Evolutionary conservation across 495 filamentous ascomycete genomes (phyloP).

Genomic region (Xylaria cubensis): DNA sequence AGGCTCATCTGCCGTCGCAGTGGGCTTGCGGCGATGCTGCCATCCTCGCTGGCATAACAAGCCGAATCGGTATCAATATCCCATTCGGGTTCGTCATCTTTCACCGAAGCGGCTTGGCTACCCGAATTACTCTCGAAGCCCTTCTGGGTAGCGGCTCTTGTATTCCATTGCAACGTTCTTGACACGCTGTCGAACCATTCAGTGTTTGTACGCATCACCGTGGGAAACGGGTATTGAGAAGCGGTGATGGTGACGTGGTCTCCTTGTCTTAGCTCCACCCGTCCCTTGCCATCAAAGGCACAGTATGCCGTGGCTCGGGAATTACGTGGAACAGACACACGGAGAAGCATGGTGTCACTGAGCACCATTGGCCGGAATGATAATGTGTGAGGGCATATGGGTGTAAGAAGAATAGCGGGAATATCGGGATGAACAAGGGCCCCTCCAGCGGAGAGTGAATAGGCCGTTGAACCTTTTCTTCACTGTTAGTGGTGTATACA

Average conservation of each 20-base stretch:
- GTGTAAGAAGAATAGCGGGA: conserved; percentile 94
- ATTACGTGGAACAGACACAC: conserved; percentile 80
- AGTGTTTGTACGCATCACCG: conserved; percentile 76
- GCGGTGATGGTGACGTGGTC: conserved; percentile 95
- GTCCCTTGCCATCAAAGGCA: conserved; percentile 94
- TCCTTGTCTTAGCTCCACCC: conserved; percentile 87
- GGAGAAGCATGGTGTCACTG: conserved; percentile 89
- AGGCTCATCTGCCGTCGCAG: conserved; percentile 73
- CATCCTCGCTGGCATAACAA: conserved; percentile 68
- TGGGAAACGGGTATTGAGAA: conserved; percentile 94
- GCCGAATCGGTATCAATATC: conserved; percentile 87
- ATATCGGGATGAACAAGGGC: conserved; percentile 97
- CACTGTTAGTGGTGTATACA: conserved; percentile 14
- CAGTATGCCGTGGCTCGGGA: conserved; percentile 93
- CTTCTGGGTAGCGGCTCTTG: conserved; percentile 83
- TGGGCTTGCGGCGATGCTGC: conserved; percentile 66
- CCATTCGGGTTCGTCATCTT: conserved; percentile 66
- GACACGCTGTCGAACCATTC: conserved; percentile 97
- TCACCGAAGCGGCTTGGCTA: conserved; percentile 43
- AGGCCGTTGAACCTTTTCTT: conserved; percentile 79
- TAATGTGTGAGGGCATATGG: conserved; percentile 95
- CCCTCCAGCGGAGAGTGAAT: conserved; percentile 93
- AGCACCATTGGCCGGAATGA: conserved; percentile 99
- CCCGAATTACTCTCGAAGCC: conserved; percentile 64
- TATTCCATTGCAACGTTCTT: conserved; percentile 92